Conservation (phyloP, 495 filamentous ascomycete species). For the Apodospora peruviana region DNA sequence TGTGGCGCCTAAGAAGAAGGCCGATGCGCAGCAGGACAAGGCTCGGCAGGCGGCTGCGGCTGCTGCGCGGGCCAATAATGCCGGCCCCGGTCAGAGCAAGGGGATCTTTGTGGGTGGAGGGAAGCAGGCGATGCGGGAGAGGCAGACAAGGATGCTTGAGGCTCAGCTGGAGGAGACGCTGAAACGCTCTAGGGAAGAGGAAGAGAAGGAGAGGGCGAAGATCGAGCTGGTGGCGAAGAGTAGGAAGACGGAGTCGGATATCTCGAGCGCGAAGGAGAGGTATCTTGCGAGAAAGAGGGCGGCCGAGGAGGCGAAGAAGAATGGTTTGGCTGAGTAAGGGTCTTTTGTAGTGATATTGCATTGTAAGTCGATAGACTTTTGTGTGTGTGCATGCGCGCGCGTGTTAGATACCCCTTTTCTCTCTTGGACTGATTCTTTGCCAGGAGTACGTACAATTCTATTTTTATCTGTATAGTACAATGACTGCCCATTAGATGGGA, state of each 20-base stretch:
- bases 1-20: slow-evolving; percentile 55
- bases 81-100: slow-evolving; percentile 29
- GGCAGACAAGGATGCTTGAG: slow-evolving; percentile 85
- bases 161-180: slow-evolving; percentile 69
- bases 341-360: no score
- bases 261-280: slow-evolving; percentile 79
- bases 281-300: slow-evolving; percentile 81
- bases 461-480: background rate
- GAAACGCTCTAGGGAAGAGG: slow-evolving; percentile 68
- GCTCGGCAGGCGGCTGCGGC: slow-evolving; percentile 26
- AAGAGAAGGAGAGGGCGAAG: slow-evolving; percentile 63
- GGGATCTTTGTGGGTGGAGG: slow-evolving; percentile 45
- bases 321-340: slow-evolving; percentile 23
- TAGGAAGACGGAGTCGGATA: slow-evolving; percentile 68
- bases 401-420: no score
- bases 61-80: slow-evolving; percentile 20
- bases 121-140: slow-evolving; percentile 63
- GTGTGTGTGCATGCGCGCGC: no score
- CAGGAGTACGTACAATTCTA: background rate
- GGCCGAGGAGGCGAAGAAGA: slow-evolving; percentile 62
- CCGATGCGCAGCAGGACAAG: slow-evolving; percentile 30
- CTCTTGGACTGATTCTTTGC: no score
- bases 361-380: no score
- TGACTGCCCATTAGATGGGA: no score
- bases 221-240: slow-evolving; percentile 68